Percentiles rank a stretch among this genome's conserved stretches.
Evolutionary conservation across 306 rosid genomes (phyloP).

Genomic region (Lupinus albus): DNA sequence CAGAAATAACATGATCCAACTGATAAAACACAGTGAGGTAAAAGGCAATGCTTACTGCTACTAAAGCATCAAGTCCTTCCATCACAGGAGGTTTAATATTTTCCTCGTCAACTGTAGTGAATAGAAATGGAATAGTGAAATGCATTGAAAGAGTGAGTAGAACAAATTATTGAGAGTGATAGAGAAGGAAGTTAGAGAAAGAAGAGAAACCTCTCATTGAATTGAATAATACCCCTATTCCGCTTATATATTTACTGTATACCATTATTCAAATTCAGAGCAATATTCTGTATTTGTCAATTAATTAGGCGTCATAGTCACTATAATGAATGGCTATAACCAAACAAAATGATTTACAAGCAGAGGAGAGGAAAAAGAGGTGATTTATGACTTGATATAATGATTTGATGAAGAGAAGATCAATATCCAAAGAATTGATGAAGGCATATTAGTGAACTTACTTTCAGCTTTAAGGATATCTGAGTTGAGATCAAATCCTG

Average conservation of each 20-base stretch:
- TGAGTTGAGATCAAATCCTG: conserved; percentile 63
- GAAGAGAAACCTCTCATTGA: conserved; percentile 2
- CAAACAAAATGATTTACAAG: conserved; percentile 14
- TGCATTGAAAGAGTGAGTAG: conserved; percentile 5
- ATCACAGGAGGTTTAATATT: conserved; percentile 63
- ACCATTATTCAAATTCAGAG: conserved; percentile 9
- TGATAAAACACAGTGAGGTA: conserved; percentile 25
- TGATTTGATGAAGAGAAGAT: conserved; percentile 19
- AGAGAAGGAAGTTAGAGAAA: background rate
- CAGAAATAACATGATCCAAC: conserved; percentile 4
- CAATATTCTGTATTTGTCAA: background rate
- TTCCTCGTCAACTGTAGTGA: conserved; percentile 61
- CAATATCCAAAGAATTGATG: conserved; percentile 2
- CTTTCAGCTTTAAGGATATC: conserved; percentile 69
- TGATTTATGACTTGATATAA: background rate
- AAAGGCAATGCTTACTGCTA: conserved; percentile 57
- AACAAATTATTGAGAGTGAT: conserved; percentile 6
- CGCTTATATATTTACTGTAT: background rate
- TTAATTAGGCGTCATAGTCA: background rate
- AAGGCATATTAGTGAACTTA: conserved; percentile 42
- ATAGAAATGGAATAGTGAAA: conserved; percentile 35
- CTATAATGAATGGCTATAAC: background rate
- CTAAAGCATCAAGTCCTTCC: conserved; percentile 71
- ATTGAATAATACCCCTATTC: background rate
- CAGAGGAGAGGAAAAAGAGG: background rate